Evolutionary conservation across 1,284 basidiomycete genomes (phyloP).

Genomic region (Takashimella koratensis): DNA sequence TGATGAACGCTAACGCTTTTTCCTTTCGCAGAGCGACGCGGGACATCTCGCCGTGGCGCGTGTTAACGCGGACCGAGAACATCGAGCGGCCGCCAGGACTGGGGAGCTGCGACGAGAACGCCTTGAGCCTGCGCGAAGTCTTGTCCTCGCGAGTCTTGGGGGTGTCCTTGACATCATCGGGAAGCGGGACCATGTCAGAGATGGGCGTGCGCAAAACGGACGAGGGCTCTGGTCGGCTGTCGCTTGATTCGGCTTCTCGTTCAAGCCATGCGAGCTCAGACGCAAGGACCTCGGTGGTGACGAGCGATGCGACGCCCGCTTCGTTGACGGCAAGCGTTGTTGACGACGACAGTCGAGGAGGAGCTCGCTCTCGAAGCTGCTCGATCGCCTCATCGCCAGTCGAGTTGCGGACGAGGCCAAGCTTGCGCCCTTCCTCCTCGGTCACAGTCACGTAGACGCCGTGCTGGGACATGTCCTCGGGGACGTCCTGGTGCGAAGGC

Average conservation of each 20-base stretch:
- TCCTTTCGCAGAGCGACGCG: slow-evolving; percentile 41
- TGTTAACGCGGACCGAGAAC: slow-evolving; percentile 38
- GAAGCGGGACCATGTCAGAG: slow-evolving; percentile 12
- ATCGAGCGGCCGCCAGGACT: slow-evolving; percentile 27
- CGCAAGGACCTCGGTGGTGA: slow-evolving; percentile 32
- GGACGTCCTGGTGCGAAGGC: slow-evolving; percentile 10
- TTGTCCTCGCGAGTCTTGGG: slow-evolving; percentile 29
- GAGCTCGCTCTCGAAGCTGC: slow-evolving; percentile 8
- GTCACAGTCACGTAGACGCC: slow-evolving; percentile 34
- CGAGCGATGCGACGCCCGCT: slow-evolving; percentile 28
- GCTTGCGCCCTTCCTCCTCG: slow-evolving; percentile 37
- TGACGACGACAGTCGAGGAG: slow-evolving; percentile 26
- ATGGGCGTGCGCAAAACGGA: slow-evolving; percentile 12
- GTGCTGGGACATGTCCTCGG: slow-evolving; percentile 2
- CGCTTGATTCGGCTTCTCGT: not conserved
- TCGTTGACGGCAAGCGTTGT: slow-evolving; percentile 29
- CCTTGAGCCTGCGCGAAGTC: slow-evolving; percentile 23
- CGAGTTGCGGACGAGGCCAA: slow-evolving; percentile 28
- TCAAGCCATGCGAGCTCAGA: slow-evolving; percentile 35
- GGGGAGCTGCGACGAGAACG: slow-evolving; percentile 22
- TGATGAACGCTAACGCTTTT: slow-evolving; percentile 38
- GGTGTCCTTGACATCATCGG: slow-evolving; percentile 23
- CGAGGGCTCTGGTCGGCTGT: slow-evolving; percentile 9
- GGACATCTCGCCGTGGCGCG: slow-evolving; percentile 23
- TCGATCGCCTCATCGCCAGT: slow-evolving; percentile 26